Conservation (phyloP, 805 yeast species). For the Wickerhamomyces pijperi region DNA sequence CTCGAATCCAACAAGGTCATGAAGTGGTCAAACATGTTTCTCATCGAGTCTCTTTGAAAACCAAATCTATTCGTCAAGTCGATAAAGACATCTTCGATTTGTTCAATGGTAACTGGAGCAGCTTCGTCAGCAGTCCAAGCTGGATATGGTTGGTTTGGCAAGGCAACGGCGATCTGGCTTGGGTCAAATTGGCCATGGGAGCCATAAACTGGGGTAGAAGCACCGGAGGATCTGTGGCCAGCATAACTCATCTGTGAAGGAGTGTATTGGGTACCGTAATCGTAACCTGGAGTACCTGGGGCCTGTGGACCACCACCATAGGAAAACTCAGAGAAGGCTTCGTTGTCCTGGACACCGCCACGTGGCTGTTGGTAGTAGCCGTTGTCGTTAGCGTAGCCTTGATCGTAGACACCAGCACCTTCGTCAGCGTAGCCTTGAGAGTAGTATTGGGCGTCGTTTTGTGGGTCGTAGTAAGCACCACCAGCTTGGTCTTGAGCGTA, state of each 20-base stretch:
- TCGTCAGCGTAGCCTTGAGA: slow-evolving; percentile 44
- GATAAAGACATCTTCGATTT: slow-evolving; percentile 77
- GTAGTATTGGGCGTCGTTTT: slow-evolving; percentile 19
- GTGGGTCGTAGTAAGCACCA: slow-evolving; percentile 20
- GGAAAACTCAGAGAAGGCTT: slow-evolving; percentile 57
- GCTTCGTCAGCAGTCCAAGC: slow-evolving; percentile 98
- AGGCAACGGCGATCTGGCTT: slow-evolving; percentile 50
- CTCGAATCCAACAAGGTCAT: slow-evolving; percentile 78
- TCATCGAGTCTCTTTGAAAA: slow-evolving; percentile 87
- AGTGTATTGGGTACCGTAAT: slow-evolving; percentile 57
- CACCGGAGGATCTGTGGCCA: slow-evolving; percentile 80
- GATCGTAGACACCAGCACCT: slow-evolving; percentile 11
- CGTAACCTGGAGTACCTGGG: slow-evolving; percentile 61
- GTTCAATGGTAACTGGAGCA: slow-evolving; percentile 76
- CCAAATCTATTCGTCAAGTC: slow-evolving; percentile 78
- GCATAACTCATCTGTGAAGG: slow-evolving; percentile 85
- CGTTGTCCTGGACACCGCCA: slow-evolving; percentile 36
- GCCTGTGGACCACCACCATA: slow-evolving; percentile 35
- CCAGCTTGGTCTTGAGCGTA: slow-evolving; percentile 25
- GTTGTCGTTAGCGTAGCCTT: slow-evolving; percentile 23
- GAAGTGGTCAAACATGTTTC: slow-evolving; percentile 82
- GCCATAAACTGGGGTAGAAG: slow-evolving; percentile 89
- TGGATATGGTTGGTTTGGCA: slow-evolving; percentile 91
- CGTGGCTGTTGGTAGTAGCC: slow-evolving; percentile 46
- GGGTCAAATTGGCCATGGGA: slow-evolving; percentile 48